phyloP scores from a whole-genome alignment of 2,329 filamentous ascomycete species.

The Chaetomiaceae sp. region DNA sequence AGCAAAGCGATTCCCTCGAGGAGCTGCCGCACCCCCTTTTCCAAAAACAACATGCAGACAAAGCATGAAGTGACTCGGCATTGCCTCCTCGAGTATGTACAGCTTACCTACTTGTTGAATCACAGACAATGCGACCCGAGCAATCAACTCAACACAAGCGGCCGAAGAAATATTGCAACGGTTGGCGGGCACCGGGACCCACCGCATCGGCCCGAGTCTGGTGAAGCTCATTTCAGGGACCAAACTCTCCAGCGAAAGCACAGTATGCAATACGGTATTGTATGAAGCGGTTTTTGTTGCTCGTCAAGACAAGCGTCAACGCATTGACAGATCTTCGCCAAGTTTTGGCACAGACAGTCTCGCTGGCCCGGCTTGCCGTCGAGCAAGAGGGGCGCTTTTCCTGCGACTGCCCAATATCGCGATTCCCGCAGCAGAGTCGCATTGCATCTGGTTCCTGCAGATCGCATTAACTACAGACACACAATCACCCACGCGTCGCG shows the following conservation, averaged over 20 bases:
- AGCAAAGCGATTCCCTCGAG: no score
- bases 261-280: no score
- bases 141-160: slow-evolving; percentile 3
- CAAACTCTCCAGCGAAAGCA: no score
- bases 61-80: no score
- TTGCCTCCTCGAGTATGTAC: no score
- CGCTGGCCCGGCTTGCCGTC: background rate
- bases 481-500: background rate
- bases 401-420: background rate
- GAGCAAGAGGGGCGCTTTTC: background rate
- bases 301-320: no score
- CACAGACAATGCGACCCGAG: background rate
- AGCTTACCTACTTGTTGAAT: no score
- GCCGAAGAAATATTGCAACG: slow-evolving; percentile 2
- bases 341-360: background rate
- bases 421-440: background rate
- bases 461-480: background rate
- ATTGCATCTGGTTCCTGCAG: slow-evolving; percentile 2
- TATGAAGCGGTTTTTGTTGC: no score
- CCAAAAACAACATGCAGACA: no score
- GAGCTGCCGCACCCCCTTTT: no score
- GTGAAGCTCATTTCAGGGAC: background rate
- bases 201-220: slow-evolving; percentile 3
- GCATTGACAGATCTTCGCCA: background rate
- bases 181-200: background rate